Evolutionary conservation across 2,329 filamentous ascomycete species (phyloP), one percentile per base, ranked within the genome.

Genomic region (Curvularia lunata): DNA sequence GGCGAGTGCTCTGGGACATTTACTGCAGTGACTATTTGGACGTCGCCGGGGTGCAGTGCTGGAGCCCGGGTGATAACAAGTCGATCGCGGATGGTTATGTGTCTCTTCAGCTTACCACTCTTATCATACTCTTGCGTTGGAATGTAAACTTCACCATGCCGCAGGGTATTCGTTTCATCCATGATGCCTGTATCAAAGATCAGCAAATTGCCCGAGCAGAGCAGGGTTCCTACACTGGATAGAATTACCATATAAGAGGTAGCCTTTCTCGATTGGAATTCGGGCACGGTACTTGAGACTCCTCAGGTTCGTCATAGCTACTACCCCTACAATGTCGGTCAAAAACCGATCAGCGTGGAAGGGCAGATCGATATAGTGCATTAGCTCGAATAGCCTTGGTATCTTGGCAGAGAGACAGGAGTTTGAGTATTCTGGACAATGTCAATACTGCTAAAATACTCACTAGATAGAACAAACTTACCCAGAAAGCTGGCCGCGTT

Each of bases 181-280:
- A 95, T 90, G 49, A 96, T 82, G 0, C n/a, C n/a, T n/a, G n/a
- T n/a, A n/a, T n/a, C n/a, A n/a, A n/a, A n/a, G n/a, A n/a, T n/a
- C n/a, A n/a, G n/a, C n/a, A n/a, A n/a, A n/a, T n/a, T n/a, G n/a
- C n/a, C n/a, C n/a, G n/a, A n/a, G n/a, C n/a, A n/a, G n/a, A n/a
- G n/a, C n/a, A n/a, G n/a, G n/a, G n/a, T n/a, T n/a, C n/a, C n/a
- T n/a, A n/a, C n/a, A n/a, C n/a, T n/a, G n/a, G n/a, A n/a, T n/a
- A n/a, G n/a, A n/a, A n/a, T n/a, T n/a, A n/a, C 92, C 92, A 65
- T 92, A 92, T 0, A 96, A 80, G 0, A 91, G 92, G n/a, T 88
- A 83, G 0, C 90, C 92, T 16, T 88, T 74, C 0, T 83, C 75
- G 0, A 96, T 84, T 0, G 85, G 88, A 32, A 96, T 95, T 1